Evolutionary conservation across 805 yeast genomes (phyloP).

Genomic region (Yamadazyma scolyti): DNA sequence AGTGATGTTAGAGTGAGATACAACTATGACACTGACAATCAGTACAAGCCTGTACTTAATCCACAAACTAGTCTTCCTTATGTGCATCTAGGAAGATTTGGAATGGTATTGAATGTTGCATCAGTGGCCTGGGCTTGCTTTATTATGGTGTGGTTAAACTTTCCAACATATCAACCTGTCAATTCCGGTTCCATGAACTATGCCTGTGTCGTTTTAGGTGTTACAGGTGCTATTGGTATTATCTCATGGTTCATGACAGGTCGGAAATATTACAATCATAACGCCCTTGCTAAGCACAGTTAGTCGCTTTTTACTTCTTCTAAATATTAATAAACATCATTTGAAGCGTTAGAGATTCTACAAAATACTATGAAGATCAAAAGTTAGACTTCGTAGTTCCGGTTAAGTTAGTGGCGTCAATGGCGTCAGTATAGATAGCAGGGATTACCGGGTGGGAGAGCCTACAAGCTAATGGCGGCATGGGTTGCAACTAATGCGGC

Average conservation of each 20-base stretch:
- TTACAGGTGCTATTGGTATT: slow-evolving; percentile 15
- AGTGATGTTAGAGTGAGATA: slow-evolving; percentile 9
- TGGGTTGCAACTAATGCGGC: too few species aligned
- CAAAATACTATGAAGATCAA: too few species aligned
- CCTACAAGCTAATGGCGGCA: too few species aligned
- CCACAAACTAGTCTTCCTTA: slow-evolving; percentile 9
- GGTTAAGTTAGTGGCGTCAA: too few species aligned
- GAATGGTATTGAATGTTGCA: slow-evolving; percentile 14
- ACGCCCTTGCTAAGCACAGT: slow-evolving; percentile 6
- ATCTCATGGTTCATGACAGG: slow-evolving; percentile 16
- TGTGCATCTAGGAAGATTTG: slow-evolving; percentile 15
- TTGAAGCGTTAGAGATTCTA: too few species aligned
- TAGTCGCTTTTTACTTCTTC: too few species aligned
- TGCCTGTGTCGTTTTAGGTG: slow-evolving; percentile 18
- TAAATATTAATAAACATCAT: too few species aligned
- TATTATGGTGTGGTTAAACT: slow-evolving; percentile 17
- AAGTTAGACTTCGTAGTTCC: too few species aligned
- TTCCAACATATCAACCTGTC: slow-evolving; percentile 15
- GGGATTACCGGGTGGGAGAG: too few species aligned
- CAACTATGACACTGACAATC: not conserved
- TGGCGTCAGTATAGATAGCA: too few species aligned
- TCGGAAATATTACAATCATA: slow-evolving; percentile 12
- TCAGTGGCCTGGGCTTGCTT: slow-evolving; percentile 17
- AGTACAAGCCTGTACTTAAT: slow-evolving; percentile 6
- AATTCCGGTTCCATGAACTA: slow-evolving; percentile 17